Evolutionary conservation across 108 stramenopile species (phyloP).

Genomic region (Pseudonitzschia delicatissima): DNA sequence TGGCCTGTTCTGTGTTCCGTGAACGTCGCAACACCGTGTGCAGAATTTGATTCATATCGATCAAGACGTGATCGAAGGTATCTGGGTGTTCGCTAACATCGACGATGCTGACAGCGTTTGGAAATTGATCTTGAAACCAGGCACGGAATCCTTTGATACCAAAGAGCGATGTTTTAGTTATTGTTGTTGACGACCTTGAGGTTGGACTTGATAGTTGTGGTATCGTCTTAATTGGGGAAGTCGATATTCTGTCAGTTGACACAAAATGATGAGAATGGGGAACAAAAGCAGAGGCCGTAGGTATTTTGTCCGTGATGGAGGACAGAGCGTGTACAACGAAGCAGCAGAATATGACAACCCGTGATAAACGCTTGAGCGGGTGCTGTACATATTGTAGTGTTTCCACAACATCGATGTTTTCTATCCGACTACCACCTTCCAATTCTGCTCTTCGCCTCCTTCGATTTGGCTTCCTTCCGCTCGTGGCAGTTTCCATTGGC

Average conservation of each 20-base stretch:
- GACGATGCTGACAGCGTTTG: slow-evolving; percentile 51
- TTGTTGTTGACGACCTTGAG: neutral
- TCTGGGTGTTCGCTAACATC: slow-evolving; percentile 28
- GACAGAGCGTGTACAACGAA: neutral
- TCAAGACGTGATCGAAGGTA: slow-evolving; percentile 81
- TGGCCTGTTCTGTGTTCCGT: slow-evolving; percentile 42
- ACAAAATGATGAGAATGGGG: neutral
- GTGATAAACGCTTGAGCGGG: neutral
- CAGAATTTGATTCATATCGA: slow-evolving; percentile 88
- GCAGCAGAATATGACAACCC: neutral
- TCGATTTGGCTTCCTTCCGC: too few relatives aligned
- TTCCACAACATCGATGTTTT: too few relatives aligned
- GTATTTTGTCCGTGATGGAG: neutral
- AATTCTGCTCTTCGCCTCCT: too few relatives aligned
- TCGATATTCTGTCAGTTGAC: neutral
- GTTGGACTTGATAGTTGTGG: neutral
- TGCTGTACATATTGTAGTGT: too few relatives aligned
- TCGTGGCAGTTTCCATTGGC: too few relatives aligned
- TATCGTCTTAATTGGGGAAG: neutral
- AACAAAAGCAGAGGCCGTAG: slow-evolving; percentile 1
- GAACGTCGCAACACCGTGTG: slow-evolving; percentile 55
- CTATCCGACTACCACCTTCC: too few relatives aligned
- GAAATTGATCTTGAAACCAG: slow-evolving; percentile 80
- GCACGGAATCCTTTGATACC: slow-evolving; percentile 82
- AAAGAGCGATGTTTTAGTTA: slow-evolving; percentile 26